phyloP scores from a whole-genome alignment of 75 land plant genomes.

The Cupressus sempervirens region DNA sequence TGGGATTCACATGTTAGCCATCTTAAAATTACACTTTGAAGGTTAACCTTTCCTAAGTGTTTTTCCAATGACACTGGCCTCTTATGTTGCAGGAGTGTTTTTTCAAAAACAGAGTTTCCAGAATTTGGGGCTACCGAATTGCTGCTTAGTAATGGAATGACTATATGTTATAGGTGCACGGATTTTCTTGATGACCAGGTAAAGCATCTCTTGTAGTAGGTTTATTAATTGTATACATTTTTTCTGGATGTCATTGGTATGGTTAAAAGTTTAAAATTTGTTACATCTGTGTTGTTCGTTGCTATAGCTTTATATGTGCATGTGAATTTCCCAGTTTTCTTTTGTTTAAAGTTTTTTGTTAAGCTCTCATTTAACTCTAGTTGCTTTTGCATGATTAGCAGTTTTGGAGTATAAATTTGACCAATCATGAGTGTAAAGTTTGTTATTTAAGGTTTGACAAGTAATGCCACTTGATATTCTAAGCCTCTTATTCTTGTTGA shows the following conservation, averaged over 20 bases:
- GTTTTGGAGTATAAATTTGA: not conserved
- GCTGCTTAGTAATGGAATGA: constrained; percentile 87
- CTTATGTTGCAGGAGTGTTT: constrained; percentile 46
- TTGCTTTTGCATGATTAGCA: not conserved
- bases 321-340: not conserved
- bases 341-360: not conserved
- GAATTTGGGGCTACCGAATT: constrained; percentile 78
- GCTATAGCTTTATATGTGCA: not conserved
- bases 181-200: constrained; percentile 97
- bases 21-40: not conserved
- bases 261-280: not conserved
- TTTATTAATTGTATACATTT: constrained; percentile 1
- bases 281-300: not conserved
- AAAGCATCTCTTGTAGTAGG: not conserved
- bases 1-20: not conserved
- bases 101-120: constrained; percentile 45
- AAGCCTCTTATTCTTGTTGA: not conserved
- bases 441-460: not conserved
- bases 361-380: not conserved
- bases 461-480: not conserved
- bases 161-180: constrained; percentile 85
- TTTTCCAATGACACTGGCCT: not conserved
- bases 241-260: not conserved
- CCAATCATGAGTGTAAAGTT: not conserved
- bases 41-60: not conserved